These are phyloP conservation scores for Aquilaria yunnanensis DNA, from an alignment of 345 rosid species.

Conservation along the genomic window DNA sequence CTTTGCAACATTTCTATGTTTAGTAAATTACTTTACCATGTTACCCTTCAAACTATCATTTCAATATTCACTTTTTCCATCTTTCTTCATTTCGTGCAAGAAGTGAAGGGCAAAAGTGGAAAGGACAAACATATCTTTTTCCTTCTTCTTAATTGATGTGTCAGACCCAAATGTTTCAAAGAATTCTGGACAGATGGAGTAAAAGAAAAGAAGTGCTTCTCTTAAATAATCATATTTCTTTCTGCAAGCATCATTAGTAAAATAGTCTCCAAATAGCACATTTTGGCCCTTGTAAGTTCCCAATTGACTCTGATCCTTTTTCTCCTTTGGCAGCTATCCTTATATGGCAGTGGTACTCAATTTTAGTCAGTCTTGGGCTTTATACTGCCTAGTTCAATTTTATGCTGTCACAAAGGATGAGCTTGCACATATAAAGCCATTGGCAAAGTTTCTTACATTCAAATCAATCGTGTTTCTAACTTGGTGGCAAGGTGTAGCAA, in stretches of 20 bases:
- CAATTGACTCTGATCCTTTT: conserved; percentile 11
- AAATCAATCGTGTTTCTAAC: conserved; percentile 96
- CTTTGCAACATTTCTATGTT: no score
- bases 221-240: no score
- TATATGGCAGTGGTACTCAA: conserved; percentile 94
- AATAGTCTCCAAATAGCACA: not conserved
- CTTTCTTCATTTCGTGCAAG: no score
- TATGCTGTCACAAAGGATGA: conserved; percentile 84
- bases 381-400: conserved; percentile 95
- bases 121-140: no score
- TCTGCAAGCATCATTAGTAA: not conserved
- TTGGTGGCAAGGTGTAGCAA: conserved; percentile 99
- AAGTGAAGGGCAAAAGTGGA: no score
- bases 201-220: no score
- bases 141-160: no score
- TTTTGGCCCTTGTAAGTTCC: conserved; percentile 2
- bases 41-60: no score
- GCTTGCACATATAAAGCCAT: conserved; percentile 85
- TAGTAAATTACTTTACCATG: no score
- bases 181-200: no score
- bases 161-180: no score
- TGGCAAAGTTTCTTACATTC: conserved; percentile 87
- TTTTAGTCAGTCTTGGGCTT: conserved; percentile 99
- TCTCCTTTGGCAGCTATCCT: conserved; percentile 67
- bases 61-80: no score